Conservation (phyloP, 2,329 filamentous ascomycete genomes). For the Ilyonectria robusta region DNA sequence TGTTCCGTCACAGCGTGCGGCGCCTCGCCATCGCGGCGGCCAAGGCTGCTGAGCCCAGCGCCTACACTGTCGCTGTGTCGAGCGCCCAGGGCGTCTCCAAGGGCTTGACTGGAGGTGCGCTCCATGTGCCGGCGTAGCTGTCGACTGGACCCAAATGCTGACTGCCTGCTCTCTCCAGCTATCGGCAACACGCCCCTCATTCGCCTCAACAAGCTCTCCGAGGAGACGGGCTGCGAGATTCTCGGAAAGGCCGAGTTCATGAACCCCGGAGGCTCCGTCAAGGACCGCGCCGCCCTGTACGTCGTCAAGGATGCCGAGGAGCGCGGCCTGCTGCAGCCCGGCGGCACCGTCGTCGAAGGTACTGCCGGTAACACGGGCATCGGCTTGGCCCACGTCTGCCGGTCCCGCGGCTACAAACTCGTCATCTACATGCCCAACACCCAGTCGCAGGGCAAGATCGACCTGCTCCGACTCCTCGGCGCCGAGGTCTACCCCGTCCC, state of each 20-base stretch:
- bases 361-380: slow-evolving; percentile 99
- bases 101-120: slow-evolving; percentile 80
- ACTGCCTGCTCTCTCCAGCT: slow-evolving; percentile 65
- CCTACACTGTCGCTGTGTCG: slow-evolving; percentile 80
- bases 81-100: slow-evolving; percentile 84
- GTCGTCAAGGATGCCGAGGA: slow-evolving; percentile 96
- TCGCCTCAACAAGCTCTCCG: slow-evolving; percentile 87
- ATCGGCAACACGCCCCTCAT: slow-evolving; percentile 98
- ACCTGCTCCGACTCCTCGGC: slow-evolving; percentile 89
- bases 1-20: slow-evolving; percentile 80
- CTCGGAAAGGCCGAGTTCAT: slow-evolving; percentile 99
- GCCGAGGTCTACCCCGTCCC: slow-evolving; percentile 97
- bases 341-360: slow-evolving; percentile 96
- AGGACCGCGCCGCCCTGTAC: slow-evolving; percentile 95
- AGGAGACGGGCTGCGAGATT: slow-evolving; percentile 92
- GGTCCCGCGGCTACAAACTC: slow-evolving; percentile 90
- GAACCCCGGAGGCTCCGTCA: slow-evolving; percentile 96
- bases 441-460: slow-evolving; percentile 97
- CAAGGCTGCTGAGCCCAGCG: slow-evolving; percentile 61
- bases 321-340: slow-evolving; percentile 83
- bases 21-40: slow-evolving; percentile 73
- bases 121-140: not conserved
- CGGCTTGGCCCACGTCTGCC: slow-evolving; percentile 95
- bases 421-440: slow-evolving; percentile 99
- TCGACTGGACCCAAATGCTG: not conserved